phyloP scores from a whole-genome alignment of 345 rosid species.

The Sonneratia alba region DNA sequence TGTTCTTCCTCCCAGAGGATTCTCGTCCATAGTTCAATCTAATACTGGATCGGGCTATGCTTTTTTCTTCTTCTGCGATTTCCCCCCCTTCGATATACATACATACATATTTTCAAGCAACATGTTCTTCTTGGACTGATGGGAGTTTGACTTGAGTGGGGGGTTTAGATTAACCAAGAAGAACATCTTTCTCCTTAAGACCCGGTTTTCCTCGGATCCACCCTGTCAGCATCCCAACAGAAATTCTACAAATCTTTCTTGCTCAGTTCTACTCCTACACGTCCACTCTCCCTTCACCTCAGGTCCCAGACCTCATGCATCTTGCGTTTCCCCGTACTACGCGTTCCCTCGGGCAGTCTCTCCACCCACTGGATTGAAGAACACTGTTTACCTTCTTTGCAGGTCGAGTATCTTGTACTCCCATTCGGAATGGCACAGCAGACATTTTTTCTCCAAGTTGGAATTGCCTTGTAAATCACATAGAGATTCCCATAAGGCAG shows the following conservation, averaged over 20 bases:
- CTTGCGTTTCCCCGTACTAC: background rate
- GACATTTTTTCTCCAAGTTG: background rate
- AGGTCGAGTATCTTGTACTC: too few species aligned
- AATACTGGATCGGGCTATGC: background rate
- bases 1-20: background rate
- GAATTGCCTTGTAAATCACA: background rate
- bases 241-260: constrained; percentile 15
- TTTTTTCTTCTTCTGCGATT: background rate
- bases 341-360: too few species aligned
- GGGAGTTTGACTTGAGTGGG: background rate
- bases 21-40: background rate
- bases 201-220: constrained; percentile 16
- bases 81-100: background rate
- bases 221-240: constrained; percentile 15
- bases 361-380: too few species aligned
- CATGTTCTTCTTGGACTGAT: background rate
- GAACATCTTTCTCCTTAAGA: constrained; percentile 15
- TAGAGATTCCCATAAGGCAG: too few species aligned
- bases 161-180: constrained; percentile 1
- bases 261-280: background rate
- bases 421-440: too few species aligned
- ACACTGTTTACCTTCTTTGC: too few species aligned
- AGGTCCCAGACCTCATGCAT: background rate
- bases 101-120: background rate
- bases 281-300: constrained; percentile 2